Percentiles rank a stretch among this genome's conserved stretches.
These are phyloP conservation scores for Coemansia sp. DNA, from an alignment of 192 early-diverging fungal species.

Conservation along the genomic window DNA sequence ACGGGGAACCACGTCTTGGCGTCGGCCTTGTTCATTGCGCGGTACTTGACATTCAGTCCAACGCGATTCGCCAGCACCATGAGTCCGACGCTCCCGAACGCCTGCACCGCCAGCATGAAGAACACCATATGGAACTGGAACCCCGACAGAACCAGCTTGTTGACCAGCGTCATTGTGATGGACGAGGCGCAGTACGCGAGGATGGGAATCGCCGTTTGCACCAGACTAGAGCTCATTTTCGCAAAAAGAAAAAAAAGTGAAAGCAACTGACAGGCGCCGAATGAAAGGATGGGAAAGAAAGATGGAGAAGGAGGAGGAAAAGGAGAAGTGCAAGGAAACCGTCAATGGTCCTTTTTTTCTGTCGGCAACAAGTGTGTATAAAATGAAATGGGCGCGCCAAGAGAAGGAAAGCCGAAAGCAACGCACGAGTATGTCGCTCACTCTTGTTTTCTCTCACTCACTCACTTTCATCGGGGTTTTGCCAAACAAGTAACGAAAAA, in stretches of 20 bases:
- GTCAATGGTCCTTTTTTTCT: too few relatives aligned
- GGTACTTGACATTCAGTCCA: conserved; percentile 64
- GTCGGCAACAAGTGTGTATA: too few relatives aligned
- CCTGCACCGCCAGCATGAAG: conserved; percentile 76
- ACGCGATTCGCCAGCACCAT: conserved; percentile 59
- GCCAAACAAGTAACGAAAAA: too few relatives aligned
- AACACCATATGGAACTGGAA: conserved; percentile 86
- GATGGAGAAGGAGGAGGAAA: background rate
- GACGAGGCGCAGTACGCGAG: conserved; percentile 84
- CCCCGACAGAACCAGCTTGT: conserved; percentile 82
- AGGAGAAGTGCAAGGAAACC: background rate
- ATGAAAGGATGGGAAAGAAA: background rate
- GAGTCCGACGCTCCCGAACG: conserved; percentile 61
- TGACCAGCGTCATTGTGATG: conserved; percentile 87
- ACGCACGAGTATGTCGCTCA: too few relatives aligned
- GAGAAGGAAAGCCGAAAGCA: too few relatives aligned
- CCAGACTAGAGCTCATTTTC: conserved; percentile 36
- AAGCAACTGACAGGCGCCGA: background rate
- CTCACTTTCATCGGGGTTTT: too few relatives aligned
- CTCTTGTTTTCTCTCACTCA: too few relatives aligned
- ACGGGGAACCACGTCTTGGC: conserved; percentile 82
- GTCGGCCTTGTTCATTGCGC: conserved; percentile 63
- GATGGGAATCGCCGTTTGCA: conserved; percentile 67
- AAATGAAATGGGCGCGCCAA: too few relatives aligned
- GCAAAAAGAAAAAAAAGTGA: background rate